These are phyloP conservation scores for Aspergillus saccharolyticus DNA, from an alignment of 495 filamentous ascomycete species.

Conservation along the genomic window DNA sequence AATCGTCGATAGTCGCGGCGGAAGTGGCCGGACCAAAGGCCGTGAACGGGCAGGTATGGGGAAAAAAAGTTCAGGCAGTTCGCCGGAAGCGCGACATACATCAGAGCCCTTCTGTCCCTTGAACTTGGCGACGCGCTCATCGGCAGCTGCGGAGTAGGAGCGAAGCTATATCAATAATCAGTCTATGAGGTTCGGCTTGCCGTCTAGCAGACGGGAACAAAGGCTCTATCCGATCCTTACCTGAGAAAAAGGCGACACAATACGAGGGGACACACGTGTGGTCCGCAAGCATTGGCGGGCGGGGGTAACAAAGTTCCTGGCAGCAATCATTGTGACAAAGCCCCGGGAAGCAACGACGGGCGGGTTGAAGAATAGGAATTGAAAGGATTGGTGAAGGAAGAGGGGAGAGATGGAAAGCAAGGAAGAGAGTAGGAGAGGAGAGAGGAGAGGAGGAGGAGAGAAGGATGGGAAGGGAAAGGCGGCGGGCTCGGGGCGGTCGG, in stretches of 20 bases:
- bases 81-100: slow-evolving; percentile 49
- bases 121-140: slow-evolving; percentile 86
- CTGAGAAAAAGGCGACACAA: slow-evolving; percentile 47
- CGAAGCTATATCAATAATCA: slow-evolving; percentile 37
- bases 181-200: slow-evolving; percentile 5
- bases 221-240: slow-evolving; percentile 29
- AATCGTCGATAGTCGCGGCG: slow-evolving; percentile 9
- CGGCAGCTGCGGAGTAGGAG: slow-evolving; percentile 47
- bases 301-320: slow-evolving; percentile 50
- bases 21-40: slow-evolving; percentile 22
- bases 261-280: slow-evolving; percentile 42
- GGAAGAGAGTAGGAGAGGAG: slow-evolving; percentile 5
- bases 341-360: slow-evolving; percentile 23
- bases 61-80: slow-evolving; percentile 17
- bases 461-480: slow-evolving; percentile 12
- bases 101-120: slow-evolving; percentile 80
- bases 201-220: slow-evolving; percentile 5
- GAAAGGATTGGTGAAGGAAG: slow-evolving; percentile 20
- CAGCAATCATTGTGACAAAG: slow-evolving; percentile 52
- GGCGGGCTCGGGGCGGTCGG: slow-evolving; percentile 15
- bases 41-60: slow-evolving; percentile 14
- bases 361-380: slow-evolving; percentile 24
- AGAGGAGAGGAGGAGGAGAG: slow-evolving; percentile 15
- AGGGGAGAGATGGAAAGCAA: slow-evolving; percentile 4
- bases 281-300: slow-evolving; percentile 54